Base-by-base conservation (phyloP, 768 basidiomycete species). In the Fibroporia radiculosa region DNA sequence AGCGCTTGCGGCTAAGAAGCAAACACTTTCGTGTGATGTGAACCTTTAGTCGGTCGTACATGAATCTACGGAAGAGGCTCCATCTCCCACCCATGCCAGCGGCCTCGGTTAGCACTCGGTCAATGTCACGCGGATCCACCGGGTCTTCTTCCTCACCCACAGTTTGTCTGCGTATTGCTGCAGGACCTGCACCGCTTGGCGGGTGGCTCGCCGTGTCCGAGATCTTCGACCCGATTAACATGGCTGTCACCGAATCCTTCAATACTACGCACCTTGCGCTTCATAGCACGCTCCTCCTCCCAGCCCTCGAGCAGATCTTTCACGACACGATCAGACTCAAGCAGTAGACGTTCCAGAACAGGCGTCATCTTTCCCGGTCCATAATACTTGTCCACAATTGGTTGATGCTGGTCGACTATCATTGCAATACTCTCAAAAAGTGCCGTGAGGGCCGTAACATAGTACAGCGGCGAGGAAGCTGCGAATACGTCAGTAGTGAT, bases 321-420 rank as follows among this genome's bases (percentile, higher is more conserved):
- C 0, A 90, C 82, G 14, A 95, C 85, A 25, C 81, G 72, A 62
- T 97, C 95, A 43, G 87, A 88, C 59, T 98, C 93, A 45, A 82
- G 77, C 38, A 96, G 63, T 6, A 99, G 69, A 33, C 81, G 73
- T 19, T 73, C 67, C 2, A 93, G 76, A 11, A 95, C 91, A 27
- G 65, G 74, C 32, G 72, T 67, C 95, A 98, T 98, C 61, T 85
- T 84, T 1, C 91, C 87, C 7, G 62, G 54, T 0, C 96, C 96
- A 56, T 99, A 99, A 65, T 99, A 98, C 65, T 96, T 98, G 59
- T 97, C 95, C 1, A 99, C 93, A 4, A 99, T 80, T 2, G 92
- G 89, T 53, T 96, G 95, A 59, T 99, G 96, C 57, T 99, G 96
- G 56, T 95, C 92, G 18, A 99, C 83, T 51, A 99, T 92, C 71